Evolutionary conservation across 768 basidiomycete genomes (phyloP), one percentile per base, ranked within the genome.

Genomic region (Pisolithus marmoratus): DNA sequence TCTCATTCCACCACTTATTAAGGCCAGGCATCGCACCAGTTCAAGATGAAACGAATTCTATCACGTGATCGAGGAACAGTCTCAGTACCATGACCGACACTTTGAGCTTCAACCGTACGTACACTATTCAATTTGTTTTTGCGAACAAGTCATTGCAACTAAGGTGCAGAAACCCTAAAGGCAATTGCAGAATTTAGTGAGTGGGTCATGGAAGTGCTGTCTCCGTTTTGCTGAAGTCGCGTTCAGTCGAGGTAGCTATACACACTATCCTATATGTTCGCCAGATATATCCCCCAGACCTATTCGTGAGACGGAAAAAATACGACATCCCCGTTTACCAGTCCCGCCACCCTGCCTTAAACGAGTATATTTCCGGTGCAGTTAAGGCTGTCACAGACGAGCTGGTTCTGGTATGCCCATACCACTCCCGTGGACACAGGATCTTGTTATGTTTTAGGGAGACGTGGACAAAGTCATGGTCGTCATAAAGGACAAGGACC

Each of bases 281-380:
- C 19, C 86, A 89, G 58, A 77, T 98, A 46, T 98, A 97, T 61
- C 95, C 94, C 0, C 74, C 85, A 40, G 89, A 90, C 50, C 75
- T 96, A 19, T 98, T 98, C 64, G 77, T 87, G 37, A 79, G 92
- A 38, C 78, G 90, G 51, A 88, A 87, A 71, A 94, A 93, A 65
- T 96, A 94, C 66, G 84, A 91, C 54, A 87, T 87, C 0, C 88
- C 91, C 0, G 91, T 95, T 9, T 97, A 84, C 63, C 93, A 96
- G 70, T 92, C 90, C 4, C 83, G 94, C n/a, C 90, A 94, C 64
- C 93, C 94, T 2, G 80, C 81, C 38, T 74, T 98, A 48, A 87
- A 90, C 56, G 83, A 87, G 42, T 98, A 96, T 64, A 86, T 98
- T 51, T 81, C 90, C n/a, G 87, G 88, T 19, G 87, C 90, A 2